Base-by-base conservation (phyloP, 2,329 filamentous ascomycete genomes). In the Fusarium albosuccineum region DNA sequence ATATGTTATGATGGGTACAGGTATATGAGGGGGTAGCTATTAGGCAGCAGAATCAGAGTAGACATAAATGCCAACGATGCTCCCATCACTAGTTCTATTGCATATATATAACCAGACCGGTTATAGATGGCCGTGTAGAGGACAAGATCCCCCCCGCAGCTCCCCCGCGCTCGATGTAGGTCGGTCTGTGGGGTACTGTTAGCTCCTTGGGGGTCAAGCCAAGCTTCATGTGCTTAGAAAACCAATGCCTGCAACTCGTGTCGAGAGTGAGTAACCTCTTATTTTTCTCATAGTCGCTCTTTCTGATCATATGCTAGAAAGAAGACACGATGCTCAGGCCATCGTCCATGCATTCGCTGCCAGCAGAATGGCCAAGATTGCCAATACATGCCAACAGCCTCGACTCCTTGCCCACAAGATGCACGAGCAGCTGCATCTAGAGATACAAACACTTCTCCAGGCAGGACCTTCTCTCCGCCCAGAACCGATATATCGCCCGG, bases 331-430 rank as follows among this genome's bases (percentile, higher is more conserved):
- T 58, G 55, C 9, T 58, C 55, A 9, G 55, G 55, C 13, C 55
- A 58, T 33, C 29, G 22, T 6, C 55, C 55, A 4, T 58, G 55
- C 26, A 52, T 51, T 14, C 41, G 55, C 26, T 58, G 55, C 22
- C 48, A 46, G n/a, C 39, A 58, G 22, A 40, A 58, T 14, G 33
- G 55, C 22, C 46, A 52, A 16, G 50, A 42, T 13, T 58, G 48
- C 11, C 44, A 52, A 40, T 58, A 58, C 16, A 58, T 58, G 55
- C 30, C 22, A 3, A 58, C 48, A 14, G 26, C n/a, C n/a, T 44
- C 40, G 40, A 52, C 48, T 10, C 34, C 33, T 5, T 10, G 9
- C 9, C 26, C 33, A 26, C 40, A 26, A 14, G 40, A 27, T 9
- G 2, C 40, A 2, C 40, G 22, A 2, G 4, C 39, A 10, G 6